These are phyloP conservation scores for Lactarius vividus DNA, from an alignment of 768 basidiomycete species.

Conservation along the genomic window DNA sequence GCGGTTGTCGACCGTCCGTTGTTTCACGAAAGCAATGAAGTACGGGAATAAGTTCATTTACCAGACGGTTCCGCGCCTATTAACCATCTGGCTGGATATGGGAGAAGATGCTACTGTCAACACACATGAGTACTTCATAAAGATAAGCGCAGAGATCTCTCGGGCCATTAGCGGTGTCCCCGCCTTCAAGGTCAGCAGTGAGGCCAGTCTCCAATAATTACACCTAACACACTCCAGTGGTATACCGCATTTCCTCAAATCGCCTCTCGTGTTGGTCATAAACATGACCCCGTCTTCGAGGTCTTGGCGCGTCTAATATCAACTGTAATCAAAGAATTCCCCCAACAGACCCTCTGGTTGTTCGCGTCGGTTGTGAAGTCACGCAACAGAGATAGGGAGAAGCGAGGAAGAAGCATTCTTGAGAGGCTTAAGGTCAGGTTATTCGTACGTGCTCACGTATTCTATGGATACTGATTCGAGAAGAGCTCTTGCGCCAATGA, in stretches of 20 bases:
- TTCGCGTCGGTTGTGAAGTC: constrained; percentile 89
- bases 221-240: constrained; percentile 57
- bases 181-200: constrained; percentile 67
- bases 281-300: constrained; percentile 55
- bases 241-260: constrained; percentile 95
- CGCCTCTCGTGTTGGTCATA: constrained; percentile 87
- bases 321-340: constrained; percentile 75
- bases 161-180: constrained; percentile 61
- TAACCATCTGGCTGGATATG: constrained; percentile 93
- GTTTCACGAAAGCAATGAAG: constrained; percentile 68
- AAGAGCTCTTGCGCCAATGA: constrained; percentile 50
- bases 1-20: constrained; percentile 61
- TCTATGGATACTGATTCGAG: constrained; percentile 2
- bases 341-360: constrained; percentile 90
- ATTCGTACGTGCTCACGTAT: neutral
- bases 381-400: constrained; percentile 56
- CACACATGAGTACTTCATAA: constrained; percentile 43
- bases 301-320: constrained; percentile 65
- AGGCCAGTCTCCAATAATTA: neutral
- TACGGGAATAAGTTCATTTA: constrained; percentile 94
- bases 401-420: constrained; percentile 58
- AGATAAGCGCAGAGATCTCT: constrained; percentile 56
- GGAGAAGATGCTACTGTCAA: constrained; percentile 53
- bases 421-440: constrained; percentile 52
- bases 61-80: constrained; percentile 88